phyloP scores from a whole-genome alignment of 176 grass and related monocot genomes.

The Aegilops longissima region DNA sequence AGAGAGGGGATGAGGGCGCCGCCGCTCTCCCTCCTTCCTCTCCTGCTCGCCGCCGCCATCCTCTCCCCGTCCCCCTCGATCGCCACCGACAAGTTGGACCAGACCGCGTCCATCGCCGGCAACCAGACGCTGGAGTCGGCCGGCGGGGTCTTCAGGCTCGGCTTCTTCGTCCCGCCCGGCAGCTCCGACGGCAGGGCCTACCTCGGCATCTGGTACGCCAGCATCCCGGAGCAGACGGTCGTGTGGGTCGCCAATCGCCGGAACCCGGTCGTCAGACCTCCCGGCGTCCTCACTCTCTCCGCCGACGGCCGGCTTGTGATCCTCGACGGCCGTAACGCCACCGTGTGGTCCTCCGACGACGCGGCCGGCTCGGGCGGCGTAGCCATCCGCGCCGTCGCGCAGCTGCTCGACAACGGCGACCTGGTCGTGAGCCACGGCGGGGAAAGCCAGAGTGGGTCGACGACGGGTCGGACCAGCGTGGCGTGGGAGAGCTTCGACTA shows the following conservation, averaged over 20 bases:
- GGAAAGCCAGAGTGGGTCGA: too few species aligned
- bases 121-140: constrained; percentile 55
- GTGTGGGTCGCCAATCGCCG: constrained; percentile 54
- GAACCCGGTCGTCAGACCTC: not conserved
- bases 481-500: constrained; percentile 62
- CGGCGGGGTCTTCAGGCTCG: constrained; percentile 41
- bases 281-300: constrained; percentile 20
- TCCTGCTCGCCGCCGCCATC: not conserved
- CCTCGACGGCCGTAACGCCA: constrained; percentile 25
- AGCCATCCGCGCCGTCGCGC: not conserved
- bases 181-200: constrained; percentile 12
- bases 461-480: not conserved
- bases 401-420: constrained; percentile 37
- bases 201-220: constrained; percentile 41
- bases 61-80: not conserved
- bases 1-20: not conserved
- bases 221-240: constrained; percentile 15
- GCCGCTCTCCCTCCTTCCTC: not conserved
- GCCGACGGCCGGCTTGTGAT: constrained; percentile 25
- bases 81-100: constrained; percentile 10
- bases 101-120: constrained; percentile 13
- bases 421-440: constrained; percentile 30
- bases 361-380: not conserved
- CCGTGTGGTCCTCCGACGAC: constrained; percentile 25
- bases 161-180: constrained; percentile 51